Evolutionary conservation across 306 rosid genomes (phyloP), one percentile per base, ranked within the genome.

Genomic region (Elaeagnus macrophylla): DNA sequence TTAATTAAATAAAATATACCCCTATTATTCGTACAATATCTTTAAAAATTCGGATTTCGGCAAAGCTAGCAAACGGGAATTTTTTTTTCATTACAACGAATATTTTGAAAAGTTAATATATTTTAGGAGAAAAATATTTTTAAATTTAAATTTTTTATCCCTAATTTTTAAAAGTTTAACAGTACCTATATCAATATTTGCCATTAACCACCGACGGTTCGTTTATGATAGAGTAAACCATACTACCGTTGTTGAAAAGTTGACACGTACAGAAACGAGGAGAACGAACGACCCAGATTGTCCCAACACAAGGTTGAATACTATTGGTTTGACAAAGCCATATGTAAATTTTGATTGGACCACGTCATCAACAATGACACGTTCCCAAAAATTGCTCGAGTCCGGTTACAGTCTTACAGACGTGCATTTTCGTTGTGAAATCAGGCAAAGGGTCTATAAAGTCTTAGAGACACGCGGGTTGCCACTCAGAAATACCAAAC

Each of bases 301-400:
- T 51, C 88, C 86, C 95, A 86, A 67, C 94, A 57, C 53, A 1
- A 68, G 72, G 61, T 57, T 8, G 8, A 59, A 64, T 57, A 6
- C 44, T 6, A 90, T 86, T 90, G 97, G 97, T 32, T 40, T 11
- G 37, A 46, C 20, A 58, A 56, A 49, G 2, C 18, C 11, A 11
- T 5, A 5, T n/a, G n/a, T 58, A 58, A 51, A 53, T 51, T n/a
- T 0, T 53, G 17, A 86, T 90, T 90, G 97, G 97, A 66, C 88
- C 97, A 90, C 79, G 78, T 90, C 85, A 81, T 32, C 68, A 9
- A 0, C 0, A 5, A 52, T 90, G 97, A 90, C 97, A 77, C 72
- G 81, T 65, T 76, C 75, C 36, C 67, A 59, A 54, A 68, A 54
- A 59, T 45, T 15, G 64, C 51, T 16, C 58, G 8, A 51, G 39